These are phyloP conservation scores for Medicago lupulina DNA, from an alignment of 306 rosid genomes.

Conservation along the genomic window DNA sequence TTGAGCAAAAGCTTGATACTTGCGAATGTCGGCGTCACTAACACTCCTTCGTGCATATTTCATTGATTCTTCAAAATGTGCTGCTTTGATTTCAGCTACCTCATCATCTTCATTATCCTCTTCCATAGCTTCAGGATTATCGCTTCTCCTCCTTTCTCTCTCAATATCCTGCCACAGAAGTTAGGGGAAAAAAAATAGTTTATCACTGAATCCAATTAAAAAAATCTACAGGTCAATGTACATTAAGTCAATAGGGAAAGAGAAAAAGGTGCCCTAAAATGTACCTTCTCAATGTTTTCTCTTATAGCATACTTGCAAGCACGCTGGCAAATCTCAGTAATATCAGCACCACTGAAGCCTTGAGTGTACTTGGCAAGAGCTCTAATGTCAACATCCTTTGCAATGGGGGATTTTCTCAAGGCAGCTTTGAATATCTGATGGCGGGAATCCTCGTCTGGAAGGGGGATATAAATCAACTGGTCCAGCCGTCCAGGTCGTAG, in stretches of 20 bases:
- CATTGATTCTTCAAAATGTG: slow-evolving; percentile 98
- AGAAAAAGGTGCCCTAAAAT: slow-evolving; percentile 23
- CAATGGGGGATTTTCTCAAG: slow-evolving; percentile 90
- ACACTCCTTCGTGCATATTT: slow-evolving; percentile 96
- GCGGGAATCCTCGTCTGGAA: slow-evolving; percentile 97
- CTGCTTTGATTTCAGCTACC: slow-evolving; percentile 89
- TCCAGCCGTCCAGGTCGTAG: slow-evolving; percentile 99
- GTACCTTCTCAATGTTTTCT: slow-evolving; percentile 97
- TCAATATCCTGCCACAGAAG: slow-evolving; percentile 73
- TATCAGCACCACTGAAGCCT: slow-evolving; percentile 98
- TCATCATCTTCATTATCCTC: slow-evolving; percentile 86
- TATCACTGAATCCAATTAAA: background rate
- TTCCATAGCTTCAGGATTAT: slow-evolving; percentile 96
- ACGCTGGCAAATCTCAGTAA: slow-evolving; percentile 97
- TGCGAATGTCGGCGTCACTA: slow-evolving; percentile 96
- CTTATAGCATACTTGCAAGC: slow-evolving; percentile 98
- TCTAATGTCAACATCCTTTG: slow-evolving; percentile 85
- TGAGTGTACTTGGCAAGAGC: slow-evolving; percentile 99
- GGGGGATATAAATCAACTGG: slow-evolving; percentile 96
- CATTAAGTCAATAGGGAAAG: slow-evolving; percentile 34
- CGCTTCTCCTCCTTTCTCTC: slow-evolving; percentile 84
- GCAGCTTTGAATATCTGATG: slow-evolving; percentile 83
- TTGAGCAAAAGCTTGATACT: slow-evolving; percentile 97
- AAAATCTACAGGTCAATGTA: background rate
- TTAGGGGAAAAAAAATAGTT: background rate